Conservation (phyloP, 176 grass and related monocot species). For the Aegilops sharonensis region DNA sequence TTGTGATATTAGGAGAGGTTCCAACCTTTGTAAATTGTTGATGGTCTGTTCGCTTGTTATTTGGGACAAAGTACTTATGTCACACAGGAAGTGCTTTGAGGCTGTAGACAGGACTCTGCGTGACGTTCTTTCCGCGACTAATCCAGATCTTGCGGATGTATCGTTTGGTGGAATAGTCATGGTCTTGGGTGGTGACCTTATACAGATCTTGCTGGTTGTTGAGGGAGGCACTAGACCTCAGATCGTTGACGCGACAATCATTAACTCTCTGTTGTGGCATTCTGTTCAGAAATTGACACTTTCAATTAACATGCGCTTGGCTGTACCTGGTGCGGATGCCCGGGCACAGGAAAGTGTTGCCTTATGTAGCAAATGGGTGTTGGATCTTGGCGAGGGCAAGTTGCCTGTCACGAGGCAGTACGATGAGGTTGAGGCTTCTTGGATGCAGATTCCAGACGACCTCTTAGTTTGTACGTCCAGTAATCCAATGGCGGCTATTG, state of each 20-base stretch:
- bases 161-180: neutral
- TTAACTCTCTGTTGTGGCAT: neutral
- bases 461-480: too few species aligned
- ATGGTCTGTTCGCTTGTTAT: too few species aligned
- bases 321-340: neutral
- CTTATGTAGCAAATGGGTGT: too few species aligned
- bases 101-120: neutral
- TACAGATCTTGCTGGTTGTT: neutral
- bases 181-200: neutral
- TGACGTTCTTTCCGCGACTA: neutral
- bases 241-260: neutral
- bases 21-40: too few species aligned
- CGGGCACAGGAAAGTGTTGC: neutral
- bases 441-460: too few species aligned
- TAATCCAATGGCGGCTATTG: too few species aligned
- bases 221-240: neutral
- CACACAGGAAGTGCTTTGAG: too few species aligned
- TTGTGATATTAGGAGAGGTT: too few species aligned
- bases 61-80: too few species aligned
- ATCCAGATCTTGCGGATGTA: neutral
- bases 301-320: neutral
- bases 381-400: too few species aligned
- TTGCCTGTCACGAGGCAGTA: too few species aligned
- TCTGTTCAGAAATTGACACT: neutral
- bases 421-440: too few species aligned